phyloP scores from a whole-genome alignment of 306 rosid genomes.

The Prosopis cineraria region DNA sequence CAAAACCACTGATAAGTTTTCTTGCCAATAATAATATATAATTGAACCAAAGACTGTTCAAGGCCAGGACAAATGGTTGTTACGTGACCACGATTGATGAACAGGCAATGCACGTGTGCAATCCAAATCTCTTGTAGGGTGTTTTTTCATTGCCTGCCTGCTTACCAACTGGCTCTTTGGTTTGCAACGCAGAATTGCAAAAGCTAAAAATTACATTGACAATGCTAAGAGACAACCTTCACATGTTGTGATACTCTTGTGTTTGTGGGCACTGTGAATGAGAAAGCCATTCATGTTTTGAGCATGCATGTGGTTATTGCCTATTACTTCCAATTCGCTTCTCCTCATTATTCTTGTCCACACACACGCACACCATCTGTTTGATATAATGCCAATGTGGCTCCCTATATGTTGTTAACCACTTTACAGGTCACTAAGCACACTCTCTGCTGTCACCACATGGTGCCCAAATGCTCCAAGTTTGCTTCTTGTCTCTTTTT shows the following conservation, averaged over 20 bases:
- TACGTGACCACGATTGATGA: not conserved
- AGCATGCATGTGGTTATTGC: not conserved
- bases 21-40: not conserved
- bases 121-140: conserved; percentile 33
- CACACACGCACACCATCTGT: conserved; percentile 9
- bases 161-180: conserved; percentile 51
- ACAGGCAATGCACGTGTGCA: conserved; percentile 44
- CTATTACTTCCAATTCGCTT: not conserved
- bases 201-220: conserved; percentile 30
- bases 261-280: conserved; percentile 34
- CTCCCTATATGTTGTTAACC: conserved; percentile 20
- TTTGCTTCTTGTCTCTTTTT: not conserved
- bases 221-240: conserved; percentile 39
- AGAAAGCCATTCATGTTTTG: conserved; percentile 14
- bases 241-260: conserved; percentile 38
- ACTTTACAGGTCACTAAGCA: conserved; percentile 35
- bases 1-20: not conserved
- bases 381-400: conserved; percentile 19
- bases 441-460: conserved; percentile 33
- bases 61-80: not conserved
- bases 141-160: conserved; percentile 55
- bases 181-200: conserved; percentile 17
- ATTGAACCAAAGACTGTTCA: not conserved
- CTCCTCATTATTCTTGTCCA: conserved; percentile 29
- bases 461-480: conserved; percentile 49